phyloP scores from a whole-genome alignment of 2,329 filamentous ascomycete species.

The Scorias spongiosa region DNA sequence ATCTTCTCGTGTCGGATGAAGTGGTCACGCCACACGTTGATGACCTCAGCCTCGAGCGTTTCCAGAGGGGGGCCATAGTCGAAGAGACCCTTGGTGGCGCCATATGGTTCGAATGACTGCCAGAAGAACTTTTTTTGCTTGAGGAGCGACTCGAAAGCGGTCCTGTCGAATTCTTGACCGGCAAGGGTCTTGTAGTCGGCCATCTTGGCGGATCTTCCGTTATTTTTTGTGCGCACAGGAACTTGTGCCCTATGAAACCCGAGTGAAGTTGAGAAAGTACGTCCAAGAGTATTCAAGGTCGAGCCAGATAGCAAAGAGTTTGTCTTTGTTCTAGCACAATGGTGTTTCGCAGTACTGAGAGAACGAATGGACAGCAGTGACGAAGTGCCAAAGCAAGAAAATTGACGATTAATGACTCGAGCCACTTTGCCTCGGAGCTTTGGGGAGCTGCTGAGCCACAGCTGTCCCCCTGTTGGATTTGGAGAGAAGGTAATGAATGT shows the following conservation, averaged over 20 bases:
- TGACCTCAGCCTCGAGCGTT: slow-evolving; percentile 70
- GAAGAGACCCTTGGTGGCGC: slow-evolving; percentile 44
- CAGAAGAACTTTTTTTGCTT: slow-evolving; percentile 87
- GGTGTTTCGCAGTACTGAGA: neutral
- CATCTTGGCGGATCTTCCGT: slow-evolving; percentile 31
- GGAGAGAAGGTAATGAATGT: neutral
- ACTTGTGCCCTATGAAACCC: slow-evolving; percentile 11
- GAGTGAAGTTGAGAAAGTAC: slow-evolving; percentile 6
- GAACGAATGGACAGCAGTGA: neutral
- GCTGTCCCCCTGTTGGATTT: neutral
- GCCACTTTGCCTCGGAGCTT: neutral
- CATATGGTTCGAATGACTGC: slow-evolving; percentile 86
- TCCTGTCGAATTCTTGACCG: slow-evolving; percentile 78
- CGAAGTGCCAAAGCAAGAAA: neutral
- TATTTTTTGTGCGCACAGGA: slow-evolving; percentile 18
- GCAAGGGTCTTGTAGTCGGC: slow-evolving; percentile 60
- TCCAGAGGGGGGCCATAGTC: slow-evolving; percentile 87
- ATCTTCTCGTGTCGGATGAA: slow-evolving; percentile 89
- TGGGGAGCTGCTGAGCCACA: neutral
- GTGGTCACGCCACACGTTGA: slow-evolving; percentile 84
- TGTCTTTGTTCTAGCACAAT: neutral
- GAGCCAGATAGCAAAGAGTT: neutral
- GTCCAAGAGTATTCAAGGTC: slow-evolving; percentile 1
- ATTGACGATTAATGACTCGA: neutral
- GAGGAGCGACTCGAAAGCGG: slow-evolving; percentile 68